phyloP scores from a whole-genome alignment of 202 grass and related monocot genomes.

The Zizania palustris region DNA sequence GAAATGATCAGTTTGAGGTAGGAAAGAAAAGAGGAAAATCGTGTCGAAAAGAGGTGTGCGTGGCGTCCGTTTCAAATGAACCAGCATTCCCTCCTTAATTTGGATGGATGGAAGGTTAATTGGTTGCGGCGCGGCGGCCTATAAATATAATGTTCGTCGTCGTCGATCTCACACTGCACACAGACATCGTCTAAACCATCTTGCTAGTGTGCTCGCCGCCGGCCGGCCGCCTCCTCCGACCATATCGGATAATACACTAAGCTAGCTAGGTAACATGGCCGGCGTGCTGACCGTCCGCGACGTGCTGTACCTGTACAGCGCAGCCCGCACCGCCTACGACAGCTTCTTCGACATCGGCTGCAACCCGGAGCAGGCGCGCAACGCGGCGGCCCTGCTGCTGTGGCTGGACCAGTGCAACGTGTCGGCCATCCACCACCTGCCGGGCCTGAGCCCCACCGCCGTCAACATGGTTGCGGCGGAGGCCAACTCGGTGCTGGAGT shows the following conservation, averaged over 20 bases:
- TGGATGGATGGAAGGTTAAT: no score
- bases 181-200: no score
- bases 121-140: no score
- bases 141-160: no score
- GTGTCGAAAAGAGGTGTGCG: no score
- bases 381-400: constrained; percentile 56
- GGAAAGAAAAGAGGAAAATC: no score
- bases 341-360: constrained; percentile 8
- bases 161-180: no score
- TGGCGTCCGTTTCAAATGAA: no score
- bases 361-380: constrained; percentile 25
- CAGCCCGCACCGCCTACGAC: constrained; percentile 35
- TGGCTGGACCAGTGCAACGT: constrained; percentile 52
- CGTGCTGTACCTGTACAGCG: constrained; percentile 38
- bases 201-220: no score
- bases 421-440: constrained; percentile 21
- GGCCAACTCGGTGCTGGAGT: constrained; percentile 36
- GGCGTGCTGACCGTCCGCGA: constrained; percentile 28
- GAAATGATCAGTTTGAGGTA: no score
- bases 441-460: neutral
- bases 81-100: no score
- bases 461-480: constrained; percentile 8
- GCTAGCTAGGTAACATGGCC: constrained; percentile 13
- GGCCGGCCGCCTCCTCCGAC: no score
- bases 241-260: neutral